Evolutionary conservation across 441 rosid species (phyloP).

Genomic region (Pelargonium fulgidum): DNA sequence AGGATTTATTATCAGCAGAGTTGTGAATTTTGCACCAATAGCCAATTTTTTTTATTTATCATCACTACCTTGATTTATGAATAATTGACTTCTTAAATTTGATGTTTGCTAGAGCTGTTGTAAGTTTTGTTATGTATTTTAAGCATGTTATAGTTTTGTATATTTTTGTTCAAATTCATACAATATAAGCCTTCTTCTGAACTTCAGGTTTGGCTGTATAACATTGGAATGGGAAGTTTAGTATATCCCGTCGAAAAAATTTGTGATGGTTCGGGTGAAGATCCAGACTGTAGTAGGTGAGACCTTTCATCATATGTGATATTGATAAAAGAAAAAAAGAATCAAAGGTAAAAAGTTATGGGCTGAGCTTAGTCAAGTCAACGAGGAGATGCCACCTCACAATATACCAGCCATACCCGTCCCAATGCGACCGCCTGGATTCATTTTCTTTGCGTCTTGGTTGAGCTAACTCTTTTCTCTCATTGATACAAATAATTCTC

Average conservation of each 20-base stretch:
- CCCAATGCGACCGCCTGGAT: too few species aligned
- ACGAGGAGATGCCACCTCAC: too few species aligned
- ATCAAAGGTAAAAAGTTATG: too few species aligned
- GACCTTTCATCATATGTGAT: slow-evolving; percentile 11
- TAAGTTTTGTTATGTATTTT: not conserved
- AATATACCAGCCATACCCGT: too few species aligned
- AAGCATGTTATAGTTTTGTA: not conserved
- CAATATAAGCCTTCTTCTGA: not conserved
- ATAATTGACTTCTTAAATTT: not conserved
- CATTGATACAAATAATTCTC: too few species aligned
- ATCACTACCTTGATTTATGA: not conserved
- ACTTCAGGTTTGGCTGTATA: slow-evolving; percentile 74
- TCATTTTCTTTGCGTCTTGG: too few species aligned
- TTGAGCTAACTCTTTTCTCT: too few species aligned
- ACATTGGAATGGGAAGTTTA: slow-evolving; percentile 50
- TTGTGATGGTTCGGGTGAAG: slow-evolving; percentile 90
- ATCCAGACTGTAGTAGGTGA: slow-evolving; percentile 75
- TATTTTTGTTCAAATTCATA: not conserved
- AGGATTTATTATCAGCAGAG: not conserved
- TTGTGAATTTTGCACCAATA: slow-evolving; percentile 1
- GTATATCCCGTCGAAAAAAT: slow-evolving; percentile 53
- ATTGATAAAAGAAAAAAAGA: not conserved
- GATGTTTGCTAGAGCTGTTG: not conserved
- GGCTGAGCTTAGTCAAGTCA: too few species aligned
- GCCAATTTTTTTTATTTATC: not conserved